These are phyloP conservation scores for Rhizopogon vulgaris DNA, from an alignment of 768 basidiomycete genomes.

Conservation along the genomic window DNA sequence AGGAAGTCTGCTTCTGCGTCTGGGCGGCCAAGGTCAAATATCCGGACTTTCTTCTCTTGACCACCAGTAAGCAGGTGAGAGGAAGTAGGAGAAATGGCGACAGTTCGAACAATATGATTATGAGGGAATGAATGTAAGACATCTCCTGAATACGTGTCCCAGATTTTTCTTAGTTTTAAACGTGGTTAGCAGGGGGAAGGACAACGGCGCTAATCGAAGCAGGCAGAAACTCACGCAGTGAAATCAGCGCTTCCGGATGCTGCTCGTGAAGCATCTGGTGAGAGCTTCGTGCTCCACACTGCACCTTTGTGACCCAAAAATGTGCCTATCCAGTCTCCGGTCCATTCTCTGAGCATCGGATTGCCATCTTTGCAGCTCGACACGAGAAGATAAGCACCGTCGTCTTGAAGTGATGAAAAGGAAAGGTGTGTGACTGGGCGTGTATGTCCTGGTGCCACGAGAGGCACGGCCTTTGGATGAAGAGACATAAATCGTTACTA, in stretches of 20 bases:
- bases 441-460: slow-evolving; percentile 82
- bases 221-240: slow-evolving; percentile 67
- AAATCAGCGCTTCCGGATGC: slow-evolving; percentile 96
- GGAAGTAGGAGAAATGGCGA: slow-evolving; percentile 72
- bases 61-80: slow-evolving; percentile 83
- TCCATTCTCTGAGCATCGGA: slow-evolving; percentile 95
- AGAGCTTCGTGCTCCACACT: slow-evolving; percentile 95
- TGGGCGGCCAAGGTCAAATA: slow-evolving; percentile 84
- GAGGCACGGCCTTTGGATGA: slow-evolving; percentile 64
- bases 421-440: slow-evolving; percentile 90
- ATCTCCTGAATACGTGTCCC: slow-evolving; percentile 91
- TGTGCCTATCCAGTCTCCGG: slow-evolving; percentile 97
- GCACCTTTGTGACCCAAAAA: slow-evolving; percentile 90
- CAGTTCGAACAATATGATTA: slow-evolving; percentile 95
- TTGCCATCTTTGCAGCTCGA: slow-evolving; percentile 99
- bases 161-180: slow-evolving; percentile 66
- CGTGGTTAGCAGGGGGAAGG: slow-evolving; percentile 6
- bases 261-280: slow-evolving; percentile 76
- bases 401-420: slow-evolving; percentile 81
- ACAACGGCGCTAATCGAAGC: neutral
- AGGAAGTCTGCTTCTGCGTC: slow-evolving; percentile 86
- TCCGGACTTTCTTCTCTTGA: slow-evolving; percentile 94
- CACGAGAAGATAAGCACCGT: slow-evolving; percentile 83
- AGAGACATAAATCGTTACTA: slow-evolving; percentile 49
- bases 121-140: slow-evolving; percentile 93